Conservation (phyloP, 345 rosid genomes). For the Fremontodendron californicum region DNA sequence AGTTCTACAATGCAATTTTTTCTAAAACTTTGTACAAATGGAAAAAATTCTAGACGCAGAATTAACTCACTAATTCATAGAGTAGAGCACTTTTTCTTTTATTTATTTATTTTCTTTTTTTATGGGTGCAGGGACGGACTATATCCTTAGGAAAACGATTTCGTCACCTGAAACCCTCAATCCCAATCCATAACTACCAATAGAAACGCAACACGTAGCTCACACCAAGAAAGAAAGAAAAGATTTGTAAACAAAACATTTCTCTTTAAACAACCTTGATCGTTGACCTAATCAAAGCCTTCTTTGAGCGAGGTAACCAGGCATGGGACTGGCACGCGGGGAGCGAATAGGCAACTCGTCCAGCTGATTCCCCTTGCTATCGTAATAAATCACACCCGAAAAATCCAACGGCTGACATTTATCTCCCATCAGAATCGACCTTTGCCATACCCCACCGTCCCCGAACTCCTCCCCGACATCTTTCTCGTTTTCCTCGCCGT, state of each 20-base stretch:
- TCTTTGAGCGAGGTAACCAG: neutral
- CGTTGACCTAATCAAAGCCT: neutral
- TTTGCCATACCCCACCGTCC: slow-evolving; percentile 88
- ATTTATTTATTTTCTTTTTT: no score
- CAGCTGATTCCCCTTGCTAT: slow-evolving; percentile 55
- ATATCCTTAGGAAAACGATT: neutral
- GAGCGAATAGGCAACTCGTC: slow-evolving; percentile 62
- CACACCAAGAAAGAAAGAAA: neutral
- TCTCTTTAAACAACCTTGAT: neutral
- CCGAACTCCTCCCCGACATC: slow-evolving; percentile 38
- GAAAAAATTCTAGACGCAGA: neutral
- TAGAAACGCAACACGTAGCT: neutral
- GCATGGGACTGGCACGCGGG: slow-evolving; percentile 81
- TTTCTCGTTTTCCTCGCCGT: slow-evolving; percentile 6
- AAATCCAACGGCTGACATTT: slow-evolving; percentile 88
- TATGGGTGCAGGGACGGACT: neutral
- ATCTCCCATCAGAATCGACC: slow-evolving; percentile 86
- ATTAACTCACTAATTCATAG: neutral
- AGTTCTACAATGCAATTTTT: neutral
- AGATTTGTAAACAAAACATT: neutral
- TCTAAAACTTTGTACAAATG: neutral
- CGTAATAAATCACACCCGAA: slow-evolving; percentile 89
- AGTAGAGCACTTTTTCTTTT: neutral
- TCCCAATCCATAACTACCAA: neutral
- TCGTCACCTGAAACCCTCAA: neutral